Base-by-base conservation (phyloP, 1,284 basidiomycete genomes). In the Ceratobasidium sp. region DNA sequence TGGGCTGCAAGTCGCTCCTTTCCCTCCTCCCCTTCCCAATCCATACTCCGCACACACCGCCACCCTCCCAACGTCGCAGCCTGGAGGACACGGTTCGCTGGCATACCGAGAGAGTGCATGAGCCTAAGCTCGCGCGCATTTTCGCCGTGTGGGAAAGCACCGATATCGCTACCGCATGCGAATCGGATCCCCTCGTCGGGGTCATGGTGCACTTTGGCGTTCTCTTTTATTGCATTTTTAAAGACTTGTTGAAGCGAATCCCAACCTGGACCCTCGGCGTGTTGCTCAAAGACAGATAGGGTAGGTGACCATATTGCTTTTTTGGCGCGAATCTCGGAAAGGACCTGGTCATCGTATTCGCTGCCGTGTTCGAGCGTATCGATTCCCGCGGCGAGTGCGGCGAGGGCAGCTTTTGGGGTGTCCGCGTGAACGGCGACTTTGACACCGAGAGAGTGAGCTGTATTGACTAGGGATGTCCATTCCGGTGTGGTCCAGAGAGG, bases 81-180 rank as follows among this genome's bases (percentile, higher is more conserved):
- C n/a, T 81, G 80, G 36, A 90, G 79, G 11, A 89, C 86, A 64
- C 81, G 80, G 46, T 79, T 79, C 84, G 84, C 85, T 42, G 82
- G 79, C 21, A 85, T 87, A 0, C 88, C 87, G 2, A 87, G 81
- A 18, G 78, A 77, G 14, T 84, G 83, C 88, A 89, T 88, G 23
- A 88, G 78, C 76, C 84, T 81, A 82, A 89, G 81, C 81, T 89
- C 88, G 48, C 86, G 78, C 33, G 85, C 83, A 75, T 90, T 90
- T 72, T 84, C 81, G 1, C 87, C 87, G 77, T 88, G 88, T 38
- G 84, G 76, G 78, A 89, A 90, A 2, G 84, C 83, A 2, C 87
- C 87, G 0, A 87, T 89, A 77, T 89, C 87, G 1, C 87, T 87
- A 3, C 87, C 87, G 77, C 85, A 86, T 4, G 86, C 86, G 67